These are phyloP conservation scores for Ilex asprella DNA, from an alignment of 257 asterid species.

Conservation along the genomic window DNA sequence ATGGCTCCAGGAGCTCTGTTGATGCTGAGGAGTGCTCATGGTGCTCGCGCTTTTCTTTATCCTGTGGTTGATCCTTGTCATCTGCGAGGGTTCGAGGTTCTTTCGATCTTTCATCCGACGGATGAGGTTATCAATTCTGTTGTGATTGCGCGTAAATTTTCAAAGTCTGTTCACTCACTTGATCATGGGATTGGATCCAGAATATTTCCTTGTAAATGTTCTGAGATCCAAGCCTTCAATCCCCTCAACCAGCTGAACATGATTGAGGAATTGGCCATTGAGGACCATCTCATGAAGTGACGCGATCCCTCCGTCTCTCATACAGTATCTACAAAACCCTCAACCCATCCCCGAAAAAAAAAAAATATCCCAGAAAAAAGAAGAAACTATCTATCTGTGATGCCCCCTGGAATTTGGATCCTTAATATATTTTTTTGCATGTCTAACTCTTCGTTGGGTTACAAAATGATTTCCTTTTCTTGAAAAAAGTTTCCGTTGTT, in stretches of 20 bases:
- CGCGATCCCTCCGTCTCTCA: no score
- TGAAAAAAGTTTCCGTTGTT: slow-evolving; percentile 9
- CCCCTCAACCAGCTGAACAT: slow-evolving; percentile 40
- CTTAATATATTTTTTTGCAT: not conserved
- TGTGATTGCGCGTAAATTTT: slow-evolving; percentile 49
- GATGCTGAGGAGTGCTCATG: slow-evolving; percentile 88
- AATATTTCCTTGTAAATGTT: slow-evolving; percentile 57
- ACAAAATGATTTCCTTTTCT: slow-evolving; percentile 1
- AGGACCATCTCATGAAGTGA: slow-evolving; percentile 33
- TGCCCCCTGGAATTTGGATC: not conserved
- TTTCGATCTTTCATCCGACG: slow-evolving; percentile 71
- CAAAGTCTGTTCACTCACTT: not conserved
- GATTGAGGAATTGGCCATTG: slow-evolving; percentile 58
- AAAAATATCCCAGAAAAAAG: not conserved
- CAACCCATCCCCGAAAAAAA: not conserved
- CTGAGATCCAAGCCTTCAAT: slow-evolving; percentile 53
- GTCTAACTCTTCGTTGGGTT: not conserved
- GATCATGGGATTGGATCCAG: slow-evolving; percentile 17
- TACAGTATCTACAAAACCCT: no score
- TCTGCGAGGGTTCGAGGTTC: slow-evolving; percentile 65
- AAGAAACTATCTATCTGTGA: no score
- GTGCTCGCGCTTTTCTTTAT: slow-evolving; percentile 72
- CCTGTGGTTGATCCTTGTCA: slow-evolving; percentile 74
- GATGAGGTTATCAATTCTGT: slow-evolving; percentile 93
- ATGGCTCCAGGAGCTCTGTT: slow-evolving; percentile 77